Base-by-base conservation (phyloP, 139 green algal genomes). In the Chlamydomonas sp. region DNA sequence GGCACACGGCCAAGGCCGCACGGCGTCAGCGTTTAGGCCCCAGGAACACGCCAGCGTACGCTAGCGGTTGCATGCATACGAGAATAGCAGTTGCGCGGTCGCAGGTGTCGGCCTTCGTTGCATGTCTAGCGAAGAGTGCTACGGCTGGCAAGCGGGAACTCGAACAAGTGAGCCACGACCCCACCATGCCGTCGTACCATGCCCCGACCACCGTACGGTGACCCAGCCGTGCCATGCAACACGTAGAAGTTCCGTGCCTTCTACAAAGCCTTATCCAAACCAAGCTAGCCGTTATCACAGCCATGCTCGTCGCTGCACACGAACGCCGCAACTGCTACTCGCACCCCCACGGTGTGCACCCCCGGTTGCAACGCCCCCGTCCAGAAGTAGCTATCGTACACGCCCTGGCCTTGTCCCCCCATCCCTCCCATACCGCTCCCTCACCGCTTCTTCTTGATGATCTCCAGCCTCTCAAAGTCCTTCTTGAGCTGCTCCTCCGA, bases 401-500 rank as follows among this genome's bases (percentile, higher is more conserved):
- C 0, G n/a, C n/a, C 71, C 71, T 5, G 1, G 1, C 4, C 71
- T 2, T 77, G 10, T 1, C 1, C 10, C 10, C 75, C 31, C 59
- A 1, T 3, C 77, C 16, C 1, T 9, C 4, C 6, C 67, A 0
- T 0, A 10, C 16, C 14, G 6, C 83, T n/a, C 58, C 2, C 88
- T 49, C 88, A 95, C 94, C 95, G 89, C 89, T 95, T 96, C 77
- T 96, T 88, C 77, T 90, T 89, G 69, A 97, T 96, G 14, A 98
- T 73, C 88, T 94, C 85, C 83, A 98, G 85, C 1, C 95, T 88
- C 90, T 97, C 95, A 83, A 98, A 92, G 79, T 98, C 95, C 64
- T 92, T 93, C 61, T 80, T 74, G 15, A 96, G 92, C 77, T 96
- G 91, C 87, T 93, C 95, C 10, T 93, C 93, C 64, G 94, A 89